A percentile compares a stretch with the other conserved stretches of the same genome.
Evolutionary conservation across 306 rosid genomes (phyloP).

Genomic region (Amphicarpaea edgeworthii): DNA sequence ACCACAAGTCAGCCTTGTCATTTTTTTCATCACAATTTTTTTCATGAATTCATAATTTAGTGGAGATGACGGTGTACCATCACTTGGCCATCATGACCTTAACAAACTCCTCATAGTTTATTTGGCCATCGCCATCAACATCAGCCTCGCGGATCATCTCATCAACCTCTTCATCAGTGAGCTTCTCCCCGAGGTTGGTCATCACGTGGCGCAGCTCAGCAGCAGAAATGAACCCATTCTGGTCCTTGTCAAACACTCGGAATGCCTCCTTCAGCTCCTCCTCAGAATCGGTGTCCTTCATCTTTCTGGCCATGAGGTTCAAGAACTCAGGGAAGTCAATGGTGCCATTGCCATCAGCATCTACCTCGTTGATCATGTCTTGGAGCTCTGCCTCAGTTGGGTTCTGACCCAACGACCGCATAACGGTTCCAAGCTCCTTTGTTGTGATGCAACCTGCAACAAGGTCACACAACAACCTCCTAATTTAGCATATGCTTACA

Average conservation of each 20-base stretch:
- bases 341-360: conserved; percentile 88
- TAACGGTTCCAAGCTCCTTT: conserved; percentile 92
- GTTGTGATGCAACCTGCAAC: conserved; percentile 82
- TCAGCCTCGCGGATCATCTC: conserved; percentile 95
- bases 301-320: conserved; percentile 92
- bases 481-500: background rate
- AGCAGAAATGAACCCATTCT: conserved; percentile 91
- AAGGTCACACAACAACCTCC: background rate
- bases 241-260: conserved; percentile 90
- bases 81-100: conserved; percentile 97
- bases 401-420: conserved; percentile 91
- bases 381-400: conserved; percentile 95
- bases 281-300: conserved; percentile 91
- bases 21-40: background rate
- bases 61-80: conserved; percentile 7
- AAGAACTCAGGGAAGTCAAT: conserved; percentile 89
- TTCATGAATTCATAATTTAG: conserved; percentile 8
- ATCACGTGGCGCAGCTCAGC: conserved; percentile 93
- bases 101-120: conserved; percentile 83
- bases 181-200: conserved; percentile 93
- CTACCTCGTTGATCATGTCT: conserved; percentile 92
- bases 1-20: conserved; percentile 39
- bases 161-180: conserved; percentile 86
- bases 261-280: conserved; percentile 91
- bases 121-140: conserved; percentile 94